Evolutionary conservation across 352 stramenopile genomes (phyloP).

Genomic region (Globisporangium perplexum): DNA sequence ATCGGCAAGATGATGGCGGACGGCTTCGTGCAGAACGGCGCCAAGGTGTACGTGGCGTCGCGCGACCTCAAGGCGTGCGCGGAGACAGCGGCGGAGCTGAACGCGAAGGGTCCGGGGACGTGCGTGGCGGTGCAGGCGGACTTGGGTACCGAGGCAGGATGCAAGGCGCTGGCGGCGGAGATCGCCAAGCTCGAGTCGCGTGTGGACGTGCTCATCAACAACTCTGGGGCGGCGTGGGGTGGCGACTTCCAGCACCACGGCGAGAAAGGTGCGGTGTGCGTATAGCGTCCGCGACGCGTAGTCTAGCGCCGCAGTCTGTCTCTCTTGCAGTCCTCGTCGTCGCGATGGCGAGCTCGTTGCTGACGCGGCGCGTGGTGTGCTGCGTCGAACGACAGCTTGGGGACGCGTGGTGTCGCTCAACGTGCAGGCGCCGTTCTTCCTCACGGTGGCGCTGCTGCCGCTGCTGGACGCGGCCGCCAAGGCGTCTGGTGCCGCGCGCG

Average conservation of each 20-base stretch:
- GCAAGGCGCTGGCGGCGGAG: slow-evolving; percentile 67
- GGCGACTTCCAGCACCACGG: slow-evolving; percentile 33
- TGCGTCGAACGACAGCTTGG: slow-evolving; percentile 51
- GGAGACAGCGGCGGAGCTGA: slow-evolving; percentile 17
- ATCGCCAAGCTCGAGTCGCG: slow-evolving; percentile 66
- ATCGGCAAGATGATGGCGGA: slow-evolving; percentile 89
- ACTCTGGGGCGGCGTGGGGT: slow-evolving; percentile 74
- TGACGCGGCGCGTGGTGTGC: no score
- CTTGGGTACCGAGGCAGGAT: slow-evolving; percentile 73
- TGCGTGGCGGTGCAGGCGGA: slow-evolving; percentile 76
- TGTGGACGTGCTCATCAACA: slow-evolving; percentile 94
- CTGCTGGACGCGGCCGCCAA: slow-evolving; percentile 72
- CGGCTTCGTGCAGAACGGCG: slow-evolving; percentile 60
- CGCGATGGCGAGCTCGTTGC: no score
- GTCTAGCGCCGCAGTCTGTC: no score
- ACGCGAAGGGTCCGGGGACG: slow-evolving; percentile 41
- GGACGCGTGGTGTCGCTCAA: slow-evolving; percentile 92
- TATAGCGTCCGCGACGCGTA: background rate
- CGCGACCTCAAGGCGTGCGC: no score
- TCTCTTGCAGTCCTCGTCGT: no score
- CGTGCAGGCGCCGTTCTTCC: slow-evolving; percentile 93
- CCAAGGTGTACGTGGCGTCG: slow-evolving; percentile 22
- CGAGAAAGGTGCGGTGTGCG: slow-evolving; percentile 14
- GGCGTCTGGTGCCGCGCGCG: slow-evolving; percentile 35
- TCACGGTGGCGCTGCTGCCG: slow-evolving; percentile 87